These are phyloP conservation scores for Stagonosporopsis cucurbitacearum DNA, from an alignment of 2,329 filamentous ascomycete genomes.

Conservation along the genomic window DNA sequence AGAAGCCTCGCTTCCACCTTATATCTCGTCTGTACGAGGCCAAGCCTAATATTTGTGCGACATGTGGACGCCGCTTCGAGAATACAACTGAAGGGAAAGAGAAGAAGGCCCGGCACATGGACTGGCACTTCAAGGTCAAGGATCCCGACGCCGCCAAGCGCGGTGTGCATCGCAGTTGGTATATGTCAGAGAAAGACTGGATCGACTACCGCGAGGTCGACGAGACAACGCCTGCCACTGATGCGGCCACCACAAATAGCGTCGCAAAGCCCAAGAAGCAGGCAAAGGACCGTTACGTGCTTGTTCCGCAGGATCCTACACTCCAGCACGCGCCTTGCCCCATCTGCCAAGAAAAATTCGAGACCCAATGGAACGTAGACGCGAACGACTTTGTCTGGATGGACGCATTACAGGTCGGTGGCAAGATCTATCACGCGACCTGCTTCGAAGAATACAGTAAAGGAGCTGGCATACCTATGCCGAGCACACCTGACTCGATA, in stretches of 20 bases:
- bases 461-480: slow-evolving; percentile 40
- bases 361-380: slow-evolving; percentile 89
- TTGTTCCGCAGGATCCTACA: slow-evolving; percentile 79
- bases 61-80: slow-evolving; percentile 87
- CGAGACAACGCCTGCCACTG: slow-evolving; percentile 59
- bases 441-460: slow-evolving; percentile 74
- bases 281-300: slow-evolving; percentile 73
- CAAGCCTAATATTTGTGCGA: slow-evolving; percentile 84
- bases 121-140: slow-evolving; percentile 97
- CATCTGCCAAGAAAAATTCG: slow-evolving; percentile 95
- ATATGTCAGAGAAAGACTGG: slow-evolving; percentile 95
- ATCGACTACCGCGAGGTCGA: slow-evolving; percentile 81
- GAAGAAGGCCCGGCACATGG: slow-evolving; percentile 90
- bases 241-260: slow-evolving; percentile 42
- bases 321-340: slow-evolving; percentile 81
- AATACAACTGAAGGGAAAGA: slow-evolving; percentile 78
- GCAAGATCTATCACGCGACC: slow-evolving; percentile 84
- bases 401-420: slow-evolving; percentile 80
- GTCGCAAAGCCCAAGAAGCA: slow-evolving; percentile 56
- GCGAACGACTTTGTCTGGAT: slow-evolving; percentile 97
- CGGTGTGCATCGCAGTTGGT: slow-evolving; percentile 92
- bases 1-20: slow-evolving; percentile 77
- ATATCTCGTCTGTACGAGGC: slow-evolving; percentile 78
- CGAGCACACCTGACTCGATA: slow-evolving; percentile 46
- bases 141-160: slow-evolving; percentile 85